Conservation (phyloP, 768 basidiomycete species). For the Boletales sp. region DNA sequence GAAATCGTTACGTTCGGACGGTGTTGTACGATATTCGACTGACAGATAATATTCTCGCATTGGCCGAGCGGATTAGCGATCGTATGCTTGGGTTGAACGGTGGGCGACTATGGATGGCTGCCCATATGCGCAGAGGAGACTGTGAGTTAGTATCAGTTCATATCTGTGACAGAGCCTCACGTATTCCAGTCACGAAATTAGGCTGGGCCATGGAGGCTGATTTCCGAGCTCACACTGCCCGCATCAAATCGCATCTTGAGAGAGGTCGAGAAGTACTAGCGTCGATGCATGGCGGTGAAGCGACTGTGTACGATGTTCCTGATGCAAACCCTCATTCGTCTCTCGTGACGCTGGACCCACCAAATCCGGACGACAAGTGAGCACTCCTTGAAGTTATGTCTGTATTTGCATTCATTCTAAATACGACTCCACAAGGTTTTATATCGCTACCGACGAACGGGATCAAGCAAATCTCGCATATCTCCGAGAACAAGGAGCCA, state of each 20-base stretch:
- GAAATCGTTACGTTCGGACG: conserved; percentile 24
- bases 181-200: conserved; percentile 20
- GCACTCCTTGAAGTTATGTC: not conserved
- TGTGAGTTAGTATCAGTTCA: conserved; percentile 25
- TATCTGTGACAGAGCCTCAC: not conserved
- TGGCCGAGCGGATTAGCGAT: conserved; percentile 28
- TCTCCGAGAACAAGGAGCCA: conserved; percentile 33
- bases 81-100: conserved; percentile 29
- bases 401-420: too few relatives aligned
- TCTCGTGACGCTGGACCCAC: conserved; percentile 24
- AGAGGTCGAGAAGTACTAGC: conserved; percentile 14
- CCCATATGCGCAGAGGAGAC: conserved; percentile 44
- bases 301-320: conserved; percentile 20
- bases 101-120: conserved; percentile 41
- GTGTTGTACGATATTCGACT: conserved; percentile 31
- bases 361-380: conserved; percentile 22
- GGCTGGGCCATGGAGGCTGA: conserved; percentile 34
- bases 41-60: conserved; percentile 19
- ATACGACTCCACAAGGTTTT: conserved; percentile 21
- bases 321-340: conserved; percentile 13
- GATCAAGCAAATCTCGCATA: conserved; percentile 28
- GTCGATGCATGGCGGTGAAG: conserved; percentile 19
- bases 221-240: conserved; percentile 31
- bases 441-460: conserved; percentile 43
- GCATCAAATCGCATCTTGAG: conserved; percentile 27